Evolutionary conservation across 179 eudicot species (phyloP).

Genomic region (Sideroxylon spinosum): DNA sequence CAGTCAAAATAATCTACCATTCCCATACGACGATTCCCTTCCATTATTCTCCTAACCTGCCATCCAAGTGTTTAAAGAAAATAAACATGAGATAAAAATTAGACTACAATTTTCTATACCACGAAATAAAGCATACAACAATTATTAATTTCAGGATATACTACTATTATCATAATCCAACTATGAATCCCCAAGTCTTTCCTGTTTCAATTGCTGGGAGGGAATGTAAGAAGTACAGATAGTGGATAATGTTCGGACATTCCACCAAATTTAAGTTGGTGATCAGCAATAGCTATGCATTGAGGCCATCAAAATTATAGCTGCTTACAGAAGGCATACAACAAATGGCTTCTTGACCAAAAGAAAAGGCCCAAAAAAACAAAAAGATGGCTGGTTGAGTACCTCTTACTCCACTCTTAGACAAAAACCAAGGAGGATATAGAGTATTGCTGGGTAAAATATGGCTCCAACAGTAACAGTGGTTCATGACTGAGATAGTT

Average conservation of each 20-base stretch:
- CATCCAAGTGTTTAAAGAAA: conserved; percentile 32
- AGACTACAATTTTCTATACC: neutral
- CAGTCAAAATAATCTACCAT: conserved; percentile 58
- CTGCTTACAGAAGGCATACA: neutral
- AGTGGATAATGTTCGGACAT: conserved; percentile 1
- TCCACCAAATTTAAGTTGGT: neutral
- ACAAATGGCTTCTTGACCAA: neutral
- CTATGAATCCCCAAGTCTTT: neutral
- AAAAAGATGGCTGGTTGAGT: neutral
- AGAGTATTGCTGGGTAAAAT: neutral
- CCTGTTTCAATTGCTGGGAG: neutral
- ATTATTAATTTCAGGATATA: neutral
- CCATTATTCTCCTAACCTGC: conserved; percentile 99
- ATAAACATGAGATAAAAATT: neutral
- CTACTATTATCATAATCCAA: neutral
- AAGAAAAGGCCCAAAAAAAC: neutral
- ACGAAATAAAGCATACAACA: neutral
- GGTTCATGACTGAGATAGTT: neutral
- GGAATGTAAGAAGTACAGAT: conserved; percentile 1
- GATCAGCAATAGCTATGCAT: neutral
- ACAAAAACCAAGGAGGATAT: conserved; percentile 5
- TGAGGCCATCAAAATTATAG: neutral
- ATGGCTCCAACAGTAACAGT: neutral
- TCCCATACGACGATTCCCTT: conserved; percentile 99
- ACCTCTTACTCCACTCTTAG: neutral